phyloP scores from a whole-genome alignment of 1,284 basidiomycete genomes.

The Ceratobasidium sp. region DNA sequence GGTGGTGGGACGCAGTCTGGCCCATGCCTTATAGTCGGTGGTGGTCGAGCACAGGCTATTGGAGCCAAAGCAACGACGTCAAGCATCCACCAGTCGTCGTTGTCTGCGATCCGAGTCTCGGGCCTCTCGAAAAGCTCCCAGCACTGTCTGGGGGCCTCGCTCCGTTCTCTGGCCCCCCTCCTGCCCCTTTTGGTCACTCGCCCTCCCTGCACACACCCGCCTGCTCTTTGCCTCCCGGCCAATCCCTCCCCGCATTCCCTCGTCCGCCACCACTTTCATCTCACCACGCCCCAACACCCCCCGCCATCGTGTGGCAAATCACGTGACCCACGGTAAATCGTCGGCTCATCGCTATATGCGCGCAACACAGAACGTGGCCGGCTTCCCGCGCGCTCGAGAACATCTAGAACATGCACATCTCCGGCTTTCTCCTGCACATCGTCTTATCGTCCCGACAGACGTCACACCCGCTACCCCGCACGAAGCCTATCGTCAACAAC shows the following conservation, averaged over 20 bases:
- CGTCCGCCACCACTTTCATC: not conserved
- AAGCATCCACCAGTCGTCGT: not conserved
- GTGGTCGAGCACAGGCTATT: conserved; percentile 36
- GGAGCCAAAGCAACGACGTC: conserved; percentile 29
- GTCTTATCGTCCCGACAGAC: not conserved
- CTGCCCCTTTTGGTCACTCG: conserved; percentile 1
- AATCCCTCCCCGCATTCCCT: not conserved
- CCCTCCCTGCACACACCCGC: not conserved
- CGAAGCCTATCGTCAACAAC: conserved; percentile 30
- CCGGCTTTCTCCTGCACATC: not conserved
- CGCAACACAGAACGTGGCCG: conserved; percentile 25
- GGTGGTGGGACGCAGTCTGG: conserved; percentile 32
- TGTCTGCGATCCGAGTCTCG: no score
- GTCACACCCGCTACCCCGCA: conserved; percentile 32
- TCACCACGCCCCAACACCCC: not conserved
- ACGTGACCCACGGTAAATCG: conserved; percentile 27
- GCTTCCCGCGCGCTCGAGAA: conserved; percentile 15
- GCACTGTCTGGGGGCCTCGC: conserved; percentile 33
- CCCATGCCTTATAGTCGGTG: conserved; percentile 41
- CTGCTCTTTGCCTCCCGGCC: not conserved
- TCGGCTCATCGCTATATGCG: conserved; percentile 33
- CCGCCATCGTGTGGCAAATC: conserved; percentile 4
- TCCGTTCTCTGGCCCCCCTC: conserved; percentile 5
- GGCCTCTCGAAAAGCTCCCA: not conserved
- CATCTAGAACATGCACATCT: conserved; percentile 4